Conservation (phyloP, 1,284 basidiomycete species). For the Erythrobasidium hasegawianum region DNA sequence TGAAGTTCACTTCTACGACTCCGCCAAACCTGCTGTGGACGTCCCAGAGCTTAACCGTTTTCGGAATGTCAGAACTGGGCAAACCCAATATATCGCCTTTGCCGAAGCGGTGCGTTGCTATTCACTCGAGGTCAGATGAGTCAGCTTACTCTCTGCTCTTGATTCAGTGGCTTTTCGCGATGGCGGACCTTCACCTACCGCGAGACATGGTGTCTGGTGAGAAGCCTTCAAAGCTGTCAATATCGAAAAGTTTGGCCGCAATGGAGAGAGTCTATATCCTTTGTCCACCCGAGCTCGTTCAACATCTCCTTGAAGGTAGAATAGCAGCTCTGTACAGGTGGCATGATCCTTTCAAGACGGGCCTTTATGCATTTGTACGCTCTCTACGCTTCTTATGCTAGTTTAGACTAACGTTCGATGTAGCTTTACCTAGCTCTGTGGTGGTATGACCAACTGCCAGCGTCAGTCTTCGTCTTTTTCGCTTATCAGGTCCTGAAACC, state of each 20-base stretch:
- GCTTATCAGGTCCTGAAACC: conserved; percentile 18
- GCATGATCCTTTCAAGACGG: conserved; percentile 18
- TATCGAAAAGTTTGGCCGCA: conserved; percentile 6
- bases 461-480: conserved; percentile 13
- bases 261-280: conserved; percentile 33
- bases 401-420: not conserved
- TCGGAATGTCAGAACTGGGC: not conserved
- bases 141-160: not conserved
- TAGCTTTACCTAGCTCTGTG: conserved; percentile 27
- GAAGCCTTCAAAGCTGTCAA: conserved; percentile 10
- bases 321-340: conserved; percentile 28
- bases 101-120: conserved; percentile 16
- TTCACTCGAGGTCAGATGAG: too few relatives aligned
- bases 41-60: conserved; percentile 7
- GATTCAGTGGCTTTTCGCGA: conserved; percentile 20
- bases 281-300: conserved; percentile 14
- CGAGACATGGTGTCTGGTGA: conserved; percentile 14
- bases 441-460: conserved; percentile 33
- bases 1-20: conserved; percentile 17
- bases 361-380: conserved; percentile 5
- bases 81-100: conserved; percentile 9
- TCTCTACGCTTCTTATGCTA: not conserved
- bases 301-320: conserved; percentile 8
- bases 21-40: not conserved
- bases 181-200: conserved; percentile 16